These are phyloP conservation scores for Pythium myriotylum DNA, from an alignment of 352 stramenopile species.

Conservation along the genomic window DNA sequence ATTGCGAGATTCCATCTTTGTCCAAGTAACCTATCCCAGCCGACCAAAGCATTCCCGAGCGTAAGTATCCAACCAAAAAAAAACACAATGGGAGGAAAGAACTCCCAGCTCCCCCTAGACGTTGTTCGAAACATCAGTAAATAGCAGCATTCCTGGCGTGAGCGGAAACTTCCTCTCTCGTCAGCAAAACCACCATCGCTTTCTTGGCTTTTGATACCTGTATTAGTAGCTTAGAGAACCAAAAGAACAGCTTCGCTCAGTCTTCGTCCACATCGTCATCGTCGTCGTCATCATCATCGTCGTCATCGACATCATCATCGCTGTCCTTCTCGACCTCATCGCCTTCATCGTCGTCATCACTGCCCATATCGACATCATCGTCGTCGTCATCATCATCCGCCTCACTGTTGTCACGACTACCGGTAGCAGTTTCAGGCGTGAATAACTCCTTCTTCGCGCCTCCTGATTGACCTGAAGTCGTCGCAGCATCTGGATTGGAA, in stretches of 20 bases:
- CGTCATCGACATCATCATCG: slow-evolving; percentile 35
- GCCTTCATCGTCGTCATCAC: slow-evolving; percentile 38
- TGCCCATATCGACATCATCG: slow-evolving; percentile 39
- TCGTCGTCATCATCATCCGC: slow-evolving; percentile 31
- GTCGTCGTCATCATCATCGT: slow-evolving; percentile 31
- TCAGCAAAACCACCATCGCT: too few relatives aligned
- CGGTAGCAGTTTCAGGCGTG: slow-evolving; percentile 8
- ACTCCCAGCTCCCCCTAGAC: too few relatives aligned
- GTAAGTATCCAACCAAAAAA: too few relatives aligned
- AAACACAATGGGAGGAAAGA: too few relatives aligned
- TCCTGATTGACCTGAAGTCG: background rate
- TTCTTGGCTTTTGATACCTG: too few relatives aligned
- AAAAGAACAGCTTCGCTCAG: background rate
- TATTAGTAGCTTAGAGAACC: background rate
- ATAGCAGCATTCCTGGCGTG: background rate
- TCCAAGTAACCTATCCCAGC: background rate
- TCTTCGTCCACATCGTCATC: slow-evolving; percentile 29
- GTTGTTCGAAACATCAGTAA: too few relatives aligned
- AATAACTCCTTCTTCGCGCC: slow-evolving; percentile 33
- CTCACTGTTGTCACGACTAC: slow-evolving; percentile 12
- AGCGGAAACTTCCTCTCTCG: background rate
- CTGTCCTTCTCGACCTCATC: slow-evolving; percentile 41
- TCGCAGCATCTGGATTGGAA: background rate
- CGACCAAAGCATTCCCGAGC: background rate
- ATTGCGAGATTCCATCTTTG: slow-evolving; percentile 14